These are phyloP conservation scores for Dillenia turbinata DNA, from an alignment of 164 flowering plant species.

Conservation along the genomic window DNA sequence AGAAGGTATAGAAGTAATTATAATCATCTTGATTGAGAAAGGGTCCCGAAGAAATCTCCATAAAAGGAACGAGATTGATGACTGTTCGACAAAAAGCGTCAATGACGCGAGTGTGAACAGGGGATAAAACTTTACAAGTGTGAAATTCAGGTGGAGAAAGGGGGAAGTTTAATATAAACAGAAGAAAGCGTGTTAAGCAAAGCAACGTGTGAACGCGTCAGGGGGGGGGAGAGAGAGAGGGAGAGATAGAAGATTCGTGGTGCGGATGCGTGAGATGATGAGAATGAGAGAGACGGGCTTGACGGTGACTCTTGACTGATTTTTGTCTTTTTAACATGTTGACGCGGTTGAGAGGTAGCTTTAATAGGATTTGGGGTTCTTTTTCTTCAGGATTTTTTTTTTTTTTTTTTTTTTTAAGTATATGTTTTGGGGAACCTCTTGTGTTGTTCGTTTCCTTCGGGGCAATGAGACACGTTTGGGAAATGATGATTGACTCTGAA, in stretches of 20 bases:
- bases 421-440: too few species aligned
- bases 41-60: conserved; percentile 33
- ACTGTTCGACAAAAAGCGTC: too few species aligned
- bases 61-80: background rate
- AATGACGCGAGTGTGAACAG: background rate
- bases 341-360: too few species aligned
- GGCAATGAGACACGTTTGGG: too few species aligned
- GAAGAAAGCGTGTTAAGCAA: too few species aligned
- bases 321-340: too few species aligned
- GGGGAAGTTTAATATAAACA: background rate
- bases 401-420: too few species aligned
- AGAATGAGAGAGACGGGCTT: background rate
- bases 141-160: background rate
- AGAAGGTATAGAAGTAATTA: conserved; percentile 18
- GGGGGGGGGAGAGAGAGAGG: background rate
- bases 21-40: conserved; percentile 25
- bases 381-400: too few species aligned
- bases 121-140: too few species aligned
- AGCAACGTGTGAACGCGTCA: background rate
- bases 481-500: too few species aligned
- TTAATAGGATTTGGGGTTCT: too few species aligned
- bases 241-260: background rate
- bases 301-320: background rate
- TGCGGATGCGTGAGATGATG: background rate
- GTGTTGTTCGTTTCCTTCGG: too few species aligned